phyloP scores from a whole-genome alignment of 192 early-diverging fungal species.

The Umbelopsis vinacea region DNA sequence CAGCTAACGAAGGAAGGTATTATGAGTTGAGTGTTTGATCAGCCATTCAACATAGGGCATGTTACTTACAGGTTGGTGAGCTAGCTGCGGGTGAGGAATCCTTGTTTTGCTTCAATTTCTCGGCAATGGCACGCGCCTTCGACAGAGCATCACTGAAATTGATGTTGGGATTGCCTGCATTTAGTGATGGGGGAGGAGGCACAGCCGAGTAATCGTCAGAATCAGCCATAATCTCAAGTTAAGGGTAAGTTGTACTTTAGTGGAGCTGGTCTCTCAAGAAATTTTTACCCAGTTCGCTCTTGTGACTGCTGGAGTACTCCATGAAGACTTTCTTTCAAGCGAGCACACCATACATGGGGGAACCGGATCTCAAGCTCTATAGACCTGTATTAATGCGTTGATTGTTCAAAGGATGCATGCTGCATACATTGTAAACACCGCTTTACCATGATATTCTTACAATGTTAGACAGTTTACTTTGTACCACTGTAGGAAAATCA shows the following conservation, averaged over 20 bases:
- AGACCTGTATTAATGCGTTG: too few relatives aligned
- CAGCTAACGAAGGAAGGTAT: conserved; percentile 11
- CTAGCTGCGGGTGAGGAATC: conserved; percentile 38
- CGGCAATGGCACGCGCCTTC: conserved; percentile 81
- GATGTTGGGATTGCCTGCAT: conserved; percentile 42
- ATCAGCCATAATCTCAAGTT: conserved; percentile 1
- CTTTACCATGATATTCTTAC: too few relatives aligned
- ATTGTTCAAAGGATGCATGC: too few relatives aligned
- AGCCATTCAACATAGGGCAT: background rate
- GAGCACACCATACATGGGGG: too few relatives aligned
- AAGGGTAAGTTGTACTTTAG: background rate
- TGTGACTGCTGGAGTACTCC: background rate
- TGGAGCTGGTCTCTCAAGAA: background rate
- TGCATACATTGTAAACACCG: too few relatives aligned
- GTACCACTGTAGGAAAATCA: too few relatives aligned
- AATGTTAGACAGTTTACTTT: too few relatives aligned
- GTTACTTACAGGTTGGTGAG: conserved; percentile 17
- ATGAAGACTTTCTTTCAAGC: too few relatives aligned
- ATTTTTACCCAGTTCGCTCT: background rate
- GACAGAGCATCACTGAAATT: conserved; percentile 71
- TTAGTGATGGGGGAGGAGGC: conserved; percentile 43
- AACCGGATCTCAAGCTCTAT: too few relatives aligned
- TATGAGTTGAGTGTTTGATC: background rate
- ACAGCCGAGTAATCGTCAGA: conserved; percentile 43
- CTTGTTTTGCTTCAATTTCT: conserved; percentile 58